phyloP scores from a whole-genome alignment of 2,329 filamentous ascomycete species.

The Drechslerella dactyloides region DNA sequence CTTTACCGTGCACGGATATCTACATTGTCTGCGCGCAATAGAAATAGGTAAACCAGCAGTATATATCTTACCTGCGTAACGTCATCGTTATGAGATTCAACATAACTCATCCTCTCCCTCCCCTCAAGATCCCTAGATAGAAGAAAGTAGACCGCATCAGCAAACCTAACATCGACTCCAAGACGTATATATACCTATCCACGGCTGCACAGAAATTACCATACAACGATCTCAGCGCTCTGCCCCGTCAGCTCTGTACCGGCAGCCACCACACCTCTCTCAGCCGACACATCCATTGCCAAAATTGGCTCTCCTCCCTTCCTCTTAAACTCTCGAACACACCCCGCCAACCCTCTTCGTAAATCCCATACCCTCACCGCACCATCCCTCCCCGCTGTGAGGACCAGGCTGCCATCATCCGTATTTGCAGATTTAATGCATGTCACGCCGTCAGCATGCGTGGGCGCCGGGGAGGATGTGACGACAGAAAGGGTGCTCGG shows the following conservation, averaged over 20 bases:
- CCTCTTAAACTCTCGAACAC: constrained; percentile 58
- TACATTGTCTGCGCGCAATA: constrained; percentile 56
- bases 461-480: constrained; percentile 60
- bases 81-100: constrained; percentile 72
- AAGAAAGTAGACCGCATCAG: constrained; percentile 60
- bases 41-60: constrained; percentile 52
- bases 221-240: constrained; percentile 68
- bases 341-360: constrained; percentile 63
- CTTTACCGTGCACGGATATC: no score
- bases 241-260: constrained; percentile 75
- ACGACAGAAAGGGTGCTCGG: constrained; percentile 65
- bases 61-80: constrained; percentile 64
- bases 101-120: constrained; percentile 63
- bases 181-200: constrained; percentile 43
- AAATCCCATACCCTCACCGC: constrained; percentile 71
- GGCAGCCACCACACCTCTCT: constrained; percentile 69
- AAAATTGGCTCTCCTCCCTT: constrained; percentile 64
- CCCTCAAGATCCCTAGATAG: constrained; percentile 35
- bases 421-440: constrained; percentile 67
- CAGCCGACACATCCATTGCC: constrained; percentile 68
- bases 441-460: constrained; percentile 69
- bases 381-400: constrained; percentile 76
- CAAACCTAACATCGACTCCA: constrained; percentile 55
- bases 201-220: constrained; percentile 61
- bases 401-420: constrained; percentile 64